These are phyloP conservation scores for Apiotrichum gamsii DNA, from an alignment of 1,284 basidiomycete genomes.

Conservation along the genomic window DNA sequence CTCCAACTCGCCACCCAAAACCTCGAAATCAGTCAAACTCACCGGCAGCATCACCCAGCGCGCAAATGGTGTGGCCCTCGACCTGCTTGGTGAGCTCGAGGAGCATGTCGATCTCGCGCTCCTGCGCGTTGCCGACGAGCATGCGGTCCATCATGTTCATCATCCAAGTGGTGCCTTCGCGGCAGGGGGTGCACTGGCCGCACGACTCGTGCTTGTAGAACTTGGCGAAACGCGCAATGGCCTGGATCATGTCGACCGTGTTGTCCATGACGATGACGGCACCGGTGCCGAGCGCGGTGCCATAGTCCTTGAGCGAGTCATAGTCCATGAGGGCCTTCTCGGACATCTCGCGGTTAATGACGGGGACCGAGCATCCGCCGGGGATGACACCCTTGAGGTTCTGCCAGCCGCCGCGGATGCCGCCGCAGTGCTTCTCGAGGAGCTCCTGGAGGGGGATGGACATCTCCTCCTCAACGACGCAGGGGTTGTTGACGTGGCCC, in stretches of 20 bases:
- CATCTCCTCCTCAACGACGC: slow-evolving; percentile 99
- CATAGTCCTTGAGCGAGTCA: slow-evolving; percentile 92
- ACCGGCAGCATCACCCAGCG: slow-evolving; percentile 84
- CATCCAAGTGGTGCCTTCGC: slow-evolving; percentile 97
- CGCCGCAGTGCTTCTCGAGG: slow-evolving; percentile 94
- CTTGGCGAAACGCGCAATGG: slow-evolving; percentile 87
- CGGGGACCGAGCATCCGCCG: slow-evolving; percentile 92
- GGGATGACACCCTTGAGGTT: slow-evolving; percentile 88
- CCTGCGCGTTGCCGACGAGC: slow-evolving; percentile 76
- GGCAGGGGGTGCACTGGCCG: slow-evolving; percentile 95
- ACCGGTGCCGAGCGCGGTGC: slow-evolving; percentile 91
- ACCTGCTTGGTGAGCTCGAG: slow-evolving; percentile 91
- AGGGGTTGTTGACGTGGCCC: slow-evolving; percentile 97
- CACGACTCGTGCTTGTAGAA: slow-evolving; percentile 99
- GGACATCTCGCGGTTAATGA: slow-evolving; percentile 74
- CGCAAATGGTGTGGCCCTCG: slow-evolving; percentile 93
- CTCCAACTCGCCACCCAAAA: no score
- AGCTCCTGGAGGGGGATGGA: slow-evolving; percentile 90
- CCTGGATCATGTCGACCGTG: slow-evolving; percentile 85
- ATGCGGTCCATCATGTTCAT: slow-evolving; percentile 94
- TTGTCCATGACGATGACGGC: slow-evolving; percentile 99
- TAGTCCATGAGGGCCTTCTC: slow-evolving; percentile 96
- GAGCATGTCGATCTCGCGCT: slow-evolving; percentile 95
- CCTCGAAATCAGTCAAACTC: no score
- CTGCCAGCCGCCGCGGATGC: slow-evolving; percentile 90